Evolutionary conservation across 2,329 filamentous ascomycete species (phyloP), one percentile per base, ranked within the genome.

Genomic region (Fusarium sp.): DNA sequence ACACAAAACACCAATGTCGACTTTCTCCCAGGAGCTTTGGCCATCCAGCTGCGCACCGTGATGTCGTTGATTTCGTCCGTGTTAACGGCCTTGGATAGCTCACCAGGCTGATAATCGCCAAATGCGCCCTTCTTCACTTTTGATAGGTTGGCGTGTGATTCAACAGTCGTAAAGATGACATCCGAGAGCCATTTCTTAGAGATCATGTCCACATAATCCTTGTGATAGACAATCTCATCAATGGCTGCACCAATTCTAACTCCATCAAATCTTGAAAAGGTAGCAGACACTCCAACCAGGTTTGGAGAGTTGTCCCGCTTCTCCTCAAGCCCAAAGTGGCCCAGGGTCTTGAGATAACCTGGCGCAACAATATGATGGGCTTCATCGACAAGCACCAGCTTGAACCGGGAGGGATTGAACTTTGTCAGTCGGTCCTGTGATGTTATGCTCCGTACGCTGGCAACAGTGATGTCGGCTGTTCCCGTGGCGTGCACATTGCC

Each of bases 1-100:
- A 98, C 96, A 79, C 97, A 98, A 81, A 99, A 99, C 0, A 96
- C 94, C 22, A 99, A 86, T 0, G 97, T 98, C 0, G 96, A 98
- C 78, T 93, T 93, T 45, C 96, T 89, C 14, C 86, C 89, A 6
- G 84, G 78, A 1, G 94, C 95, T 80, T 94, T 95, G 12, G 92
- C 90, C 74, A 95, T 85, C 97, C 97, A 99, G 38, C 94, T 91
- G 45, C 93, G 91, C 43, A 98, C 92, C 0, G 94, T 95, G 43
- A 98, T 89, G 12, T 95, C 91, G 80, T 98, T 99, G 71, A 92
- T 91, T 65, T 91, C 86, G 1, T 90, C 85, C 0, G 93, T 98
- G 80, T 98, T 98, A 78, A 99, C 93, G 1, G 88, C 95, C 50
- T 86, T 86, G 6, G 95, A 97, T 6, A 99, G 88, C n/a, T 95